Conservation (phyloP, 2,329 filamentous ascomycete genomes). For the Trichoderma breve region DNA sequence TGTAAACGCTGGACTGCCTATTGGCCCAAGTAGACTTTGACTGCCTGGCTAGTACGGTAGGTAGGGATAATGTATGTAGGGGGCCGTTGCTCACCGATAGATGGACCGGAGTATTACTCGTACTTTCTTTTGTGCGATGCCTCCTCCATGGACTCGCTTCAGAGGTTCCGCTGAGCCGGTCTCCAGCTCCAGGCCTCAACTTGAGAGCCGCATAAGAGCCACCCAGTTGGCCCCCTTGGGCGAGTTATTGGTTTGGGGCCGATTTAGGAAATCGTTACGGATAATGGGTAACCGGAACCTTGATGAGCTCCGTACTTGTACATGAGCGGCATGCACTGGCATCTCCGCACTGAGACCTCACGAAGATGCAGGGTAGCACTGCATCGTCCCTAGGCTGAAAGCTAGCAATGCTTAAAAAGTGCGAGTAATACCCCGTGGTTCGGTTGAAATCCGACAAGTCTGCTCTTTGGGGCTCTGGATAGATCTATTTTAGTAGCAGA, state of each 20-base stretch:
- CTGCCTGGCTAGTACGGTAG: neutral
- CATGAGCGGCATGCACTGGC: neutral
- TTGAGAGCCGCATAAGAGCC: neutral
- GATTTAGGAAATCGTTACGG: neutral
- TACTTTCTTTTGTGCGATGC: neutral
- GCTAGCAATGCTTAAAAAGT: neutral
- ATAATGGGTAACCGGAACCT: neutral
- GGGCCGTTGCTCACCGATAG: conserved; percentile 7
- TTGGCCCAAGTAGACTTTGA: neutral
- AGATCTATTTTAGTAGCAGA: neutral
- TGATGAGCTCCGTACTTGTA: neutral
- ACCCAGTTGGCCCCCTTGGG: neutral
- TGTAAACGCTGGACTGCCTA: neutral
- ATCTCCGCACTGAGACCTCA: neutral
- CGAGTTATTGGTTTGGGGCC: neutral
- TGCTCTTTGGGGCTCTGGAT: neutral
- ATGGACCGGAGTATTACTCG: neutral
- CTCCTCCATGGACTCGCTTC: neutral
- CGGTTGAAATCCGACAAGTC: neutral
- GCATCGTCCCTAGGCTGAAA: neutral
- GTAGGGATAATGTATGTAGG: neutral
- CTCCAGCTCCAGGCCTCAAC: neutral
- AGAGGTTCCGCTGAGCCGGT: neutral
- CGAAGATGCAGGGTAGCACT: neutral
- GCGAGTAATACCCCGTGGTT: neutral